A percentile compares a stretch with the other conserved stretches of the same genome.
Conservation (phyloP, 305 asterid species). For the Fraxinus greggii region DNA sequence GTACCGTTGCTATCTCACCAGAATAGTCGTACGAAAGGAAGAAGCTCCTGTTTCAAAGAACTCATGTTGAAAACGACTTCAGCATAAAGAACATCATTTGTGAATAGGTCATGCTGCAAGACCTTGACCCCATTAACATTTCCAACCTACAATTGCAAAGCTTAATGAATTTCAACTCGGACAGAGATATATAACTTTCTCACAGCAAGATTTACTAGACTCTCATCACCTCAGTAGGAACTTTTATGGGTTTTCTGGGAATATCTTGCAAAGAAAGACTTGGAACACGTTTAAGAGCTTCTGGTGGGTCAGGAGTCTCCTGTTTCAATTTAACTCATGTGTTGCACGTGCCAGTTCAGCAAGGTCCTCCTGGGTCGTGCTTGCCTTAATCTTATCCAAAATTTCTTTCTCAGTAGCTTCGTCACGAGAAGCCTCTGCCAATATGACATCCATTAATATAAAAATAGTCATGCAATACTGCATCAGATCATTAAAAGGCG, state of each 20-base stretch:
- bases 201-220: slow-evolving; percentile 5
- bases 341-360: slow-evolving; percentile 97
- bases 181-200: slow-evolving; percentile 6
- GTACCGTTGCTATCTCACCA: slow-evolving; percentile 58
- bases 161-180: slow-evolving; percentile 21
- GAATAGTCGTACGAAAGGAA: slow-evolving; percentile 92
- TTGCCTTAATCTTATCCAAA: slow-evolving; percentile 68
- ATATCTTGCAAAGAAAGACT: slow-evolving; percentile 84
- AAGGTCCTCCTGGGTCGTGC: slow-evolving; percentile 92
- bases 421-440: slow-evolving; percentile 79
- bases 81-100: slow-evolving; percentile 94
- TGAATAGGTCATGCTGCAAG: slow-evolving; percentile 84
- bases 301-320: slow-evolving; percentile 98
- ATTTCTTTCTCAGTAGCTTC: slow-evolving; percentile 73
- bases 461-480: slow-evolving; percentile 8
- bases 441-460: slow-evolving; percentile 28
- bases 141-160: slow-evolving; percentile 57
- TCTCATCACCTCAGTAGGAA: slow-evolving; percentile 76
- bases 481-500: slow-evolving; percentile 24
- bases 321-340: slow-evolving; percentile 78
- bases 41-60: slow-evolving; percentile 81
- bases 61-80: slow-evolving; percentile 92
- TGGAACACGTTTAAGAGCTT: slow-evolving; percentile 86
- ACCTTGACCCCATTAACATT: slow-evolving; percentile 69
- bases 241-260: slow-evolving; percentile 69